Evolutionary conservation across 192 early-diverging fungal genomes (phyloP).

Genomic region (Backusella parvicylindrica): DNA sequence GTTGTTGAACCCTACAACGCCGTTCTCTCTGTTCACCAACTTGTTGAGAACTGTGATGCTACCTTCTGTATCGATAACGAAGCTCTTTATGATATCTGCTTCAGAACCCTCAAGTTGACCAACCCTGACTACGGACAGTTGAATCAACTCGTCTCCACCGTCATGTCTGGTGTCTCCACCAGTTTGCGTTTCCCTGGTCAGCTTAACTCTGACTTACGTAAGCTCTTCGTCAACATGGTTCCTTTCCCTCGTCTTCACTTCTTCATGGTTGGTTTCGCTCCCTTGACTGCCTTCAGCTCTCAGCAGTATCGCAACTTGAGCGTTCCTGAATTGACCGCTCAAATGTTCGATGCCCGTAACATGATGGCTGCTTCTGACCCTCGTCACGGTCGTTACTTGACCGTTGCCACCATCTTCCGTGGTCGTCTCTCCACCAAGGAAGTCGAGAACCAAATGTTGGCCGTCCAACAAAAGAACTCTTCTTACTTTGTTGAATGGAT

Average conservation of each 20-base stretch:
- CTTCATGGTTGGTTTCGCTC: conserved; percentile 96
- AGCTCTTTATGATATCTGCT: conserved; percentile 98
- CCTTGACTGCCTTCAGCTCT: conserved; percentile 79
- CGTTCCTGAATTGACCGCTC: conserved; percentile 82
- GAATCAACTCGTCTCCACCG: conserved; percentile 92
- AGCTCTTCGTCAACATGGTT: conserved; percentile 43
- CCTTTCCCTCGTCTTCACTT: conserved; percentile 99
- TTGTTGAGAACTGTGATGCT: conserved; percentile 98
- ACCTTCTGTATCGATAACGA: conserved; percentile 99
- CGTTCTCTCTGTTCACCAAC: conserved; percentile 94
- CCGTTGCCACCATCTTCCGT: conserved; percentile 81
- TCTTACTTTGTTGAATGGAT: conserved; percentile 95
- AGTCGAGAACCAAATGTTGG: conserved; percentile 74
- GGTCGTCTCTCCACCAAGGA: conserved; percentile 76
- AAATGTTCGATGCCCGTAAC: conserved; percentile 88
- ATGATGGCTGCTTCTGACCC: conserved; percentile 97
- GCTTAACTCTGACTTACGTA: conserved; percentile 84
- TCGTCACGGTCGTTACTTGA: conserved; percentile 93
- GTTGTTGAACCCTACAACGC: conserved; percentile 99
- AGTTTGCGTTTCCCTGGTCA: conserved; percentile 98
- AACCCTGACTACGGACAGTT: conserved; percentile 89
- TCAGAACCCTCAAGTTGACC: conserved; percentile 91
- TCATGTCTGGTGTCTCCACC: conserved; percentile 97
- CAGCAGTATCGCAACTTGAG: conserved; percentile 87
- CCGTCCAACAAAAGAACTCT: conserved; percentile 65